These are phyloP conservation scores for Bromus sterilis DNA, from an alignment of 176 grass and related monocot species.

Conservation along the genomic window DNA sequence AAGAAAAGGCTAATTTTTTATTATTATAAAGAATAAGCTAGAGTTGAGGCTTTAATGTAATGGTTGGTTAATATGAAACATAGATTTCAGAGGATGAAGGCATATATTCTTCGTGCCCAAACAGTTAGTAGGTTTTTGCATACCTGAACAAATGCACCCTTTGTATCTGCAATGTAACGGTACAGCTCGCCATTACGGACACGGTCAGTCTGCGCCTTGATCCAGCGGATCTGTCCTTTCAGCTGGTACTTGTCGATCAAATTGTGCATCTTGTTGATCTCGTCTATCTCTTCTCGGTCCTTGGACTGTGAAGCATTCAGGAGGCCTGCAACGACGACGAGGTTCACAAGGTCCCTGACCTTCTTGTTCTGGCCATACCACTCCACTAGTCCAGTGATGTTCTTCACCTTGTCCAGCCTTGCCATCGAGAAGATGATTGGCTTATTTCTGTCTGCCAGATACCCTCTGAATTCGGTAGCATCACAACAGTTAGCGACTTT, in stretches of 20 bases:
- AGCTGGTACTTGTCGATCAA: constrained; percentile 82
- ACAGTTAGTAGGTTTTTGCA: neutral
- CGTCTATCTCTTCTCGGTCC: constrained; percentile 91
- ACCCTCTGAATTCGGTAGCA: constrained; percentile 46
- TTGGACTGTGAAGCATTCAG: constrained; percentile 76
- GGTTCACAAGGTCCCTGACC: constrained; percentile 75
- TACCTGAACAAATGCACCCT: constrained; percentile 96
- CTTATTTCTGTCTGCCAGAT: constrained; percentile 63
- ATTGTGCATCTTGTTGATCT: constrained; percentile 93
- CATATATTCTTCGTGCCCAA: neutral
- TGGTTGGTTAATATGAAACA: neutral
- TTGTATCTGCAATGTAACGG: constrained; percentile 80
- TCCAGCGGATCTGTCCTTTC: constrained; percentile 87
- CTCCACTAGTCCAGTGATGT: constrained; percentile 87
- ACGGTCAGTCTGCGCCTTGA: constrained; percentile 75
- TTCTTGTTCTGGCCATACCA: constrained; percentile 89
- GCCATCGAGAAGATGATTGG: constrained; percentile 97
- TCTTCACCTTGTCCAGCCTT: constrained; percentile 91
- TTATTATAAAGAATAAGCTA: too few species aligned
- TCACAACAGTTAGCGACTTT: constrained; percentile 14
- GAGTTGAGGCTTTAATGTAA: neutral
- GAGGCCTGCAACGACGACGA: constrained; percentile 73
- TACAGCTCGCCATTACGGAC: constrained; percentile 85
- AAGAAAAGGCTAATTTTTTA: too few species aligned
- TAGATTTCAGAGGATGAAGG: neutral